Conservation (phyloP, 208 protist species). For the Trypanosoma vivax region DNA sequence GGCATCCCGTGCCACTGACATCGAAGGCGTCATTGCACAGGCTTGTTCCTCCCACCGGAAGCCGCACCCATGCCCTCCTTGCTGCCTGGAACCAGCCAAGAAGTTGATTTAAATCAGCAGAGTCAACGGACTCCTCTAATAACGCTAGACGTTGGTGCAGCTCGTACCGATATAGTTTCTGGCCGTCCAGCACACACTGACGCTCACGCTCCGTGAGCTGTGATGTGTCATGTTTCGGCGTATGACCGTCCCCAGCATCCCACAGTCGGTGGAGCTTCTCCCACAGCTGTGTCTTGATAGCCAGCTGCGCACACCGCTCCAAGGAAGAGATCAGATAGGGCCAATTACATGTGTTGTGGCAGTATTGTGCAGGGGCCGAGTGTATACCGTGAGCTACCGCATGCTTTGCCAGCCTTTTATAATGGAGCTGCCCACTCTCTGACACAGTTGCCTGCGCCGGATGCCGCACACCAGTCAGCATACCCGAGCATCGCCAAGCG, state of each 20-base stretch:
- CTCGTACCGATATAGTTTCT: constrained; percentile 63
- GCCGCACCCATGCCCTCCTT: constrained; percentile 45
- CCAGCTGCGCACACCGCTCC: constrained; percentile 24
- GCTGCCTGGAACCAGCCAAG: constrained; percentile 52
- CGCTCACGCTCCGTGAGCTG: constrained; percentile 19
- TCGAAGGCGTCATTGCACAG: too few relatives aligned
- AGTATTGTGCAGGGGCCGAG: constrained; percentile 19
- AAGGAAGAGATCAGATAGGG: constrained; percentile 58
- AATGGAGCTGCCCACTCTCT: constrained; percentile 59
- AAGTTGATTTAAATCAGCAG: constrained; percentile 50
- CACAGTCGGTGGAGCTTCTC: constrained; percentile 18
- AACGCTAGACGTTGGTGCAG: constrained; percentile 62
- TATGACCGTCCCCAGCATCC: neutral
- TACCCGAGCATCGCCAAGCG: constrained; percentile 13
- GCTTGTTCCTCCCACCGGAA: constrained; percentile 20
- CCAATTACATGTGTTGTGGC: constrained; percentile 41
- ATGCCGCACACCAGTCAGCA: constrained; percentile 37
- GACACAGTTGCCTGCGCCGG: constrained; percentile 51
- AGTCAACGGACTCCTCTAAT: constrained; percentile 66
- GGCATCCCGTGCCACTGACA: neutral
- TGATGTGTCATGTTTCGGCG: neutral
- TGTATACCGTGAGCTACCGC: constrained; percentile 11
- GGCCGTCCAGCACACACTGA: constrained; percentile 23
- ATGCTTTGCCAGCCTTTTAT: constrained; percentile 46
- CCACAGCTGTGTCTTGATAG: constrained; percentile 21